These are phyloP conservation scores for Excoecaria cochinchinensis DNA, from an alignment of 345 rosid species.

Conservation along the genomic window DNA sequence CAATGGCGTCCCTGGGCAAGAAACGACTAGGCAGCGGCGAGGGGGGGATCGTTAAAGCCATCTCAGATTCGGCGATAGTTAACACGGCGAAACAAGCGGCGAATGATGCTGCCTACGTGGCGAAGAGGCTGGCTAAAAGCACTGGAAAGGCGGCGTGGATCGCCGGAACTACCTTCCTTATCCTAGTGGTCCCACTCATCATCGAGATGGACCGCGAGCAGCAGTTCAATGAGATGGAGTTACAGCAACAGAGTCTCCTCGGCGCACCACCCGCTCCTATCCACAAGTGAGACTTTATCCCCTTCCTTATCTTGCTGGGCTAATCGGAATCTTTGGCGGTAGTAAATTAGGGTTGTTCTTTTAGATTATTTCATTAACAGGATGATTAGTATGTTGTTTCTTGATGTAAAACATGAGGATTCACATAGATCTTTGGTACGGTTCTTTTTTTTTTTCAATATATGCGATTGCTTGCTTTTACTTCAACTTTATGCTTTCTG, in stretches of 20 bases:
- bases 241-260: constrained; percentile 66
- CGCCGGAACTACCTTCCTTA: constrained; percentile 70
- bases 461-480: no score
- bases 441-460: no score
- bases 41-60: constrained; percentile 21
- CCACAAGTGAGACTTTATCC: constrained; percentile 16
- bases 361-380: no score
- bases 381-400: no score
- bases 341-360: neutral
- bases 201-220: constrained; percentile 69
- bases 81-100: constrained; percentile 43
- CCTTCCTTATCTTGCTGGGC: neutral
- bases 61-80: constrained; percentile 30
- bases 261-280: constrained; percentile 44
- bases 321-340: neutral
- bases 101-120: constrained; percentile 50
- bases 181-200: constrained; percentile 64
- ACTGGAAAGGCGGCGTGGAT: constrained; percentile 90
- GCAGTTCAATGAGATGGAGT: constrained; percentile 56
- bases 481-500: no score
- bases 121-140: constrained; percentile 71
- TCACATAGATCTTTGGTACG: no score
- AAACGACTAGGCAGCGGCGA: constrained; percentile 13
- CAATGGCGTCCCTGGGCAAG: constrained; percentile 27
- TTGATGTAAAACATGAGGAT: no score